phyloP scores from a whole-genome alignment of 306 rosid species.

The Castanea sativa region DNA sequence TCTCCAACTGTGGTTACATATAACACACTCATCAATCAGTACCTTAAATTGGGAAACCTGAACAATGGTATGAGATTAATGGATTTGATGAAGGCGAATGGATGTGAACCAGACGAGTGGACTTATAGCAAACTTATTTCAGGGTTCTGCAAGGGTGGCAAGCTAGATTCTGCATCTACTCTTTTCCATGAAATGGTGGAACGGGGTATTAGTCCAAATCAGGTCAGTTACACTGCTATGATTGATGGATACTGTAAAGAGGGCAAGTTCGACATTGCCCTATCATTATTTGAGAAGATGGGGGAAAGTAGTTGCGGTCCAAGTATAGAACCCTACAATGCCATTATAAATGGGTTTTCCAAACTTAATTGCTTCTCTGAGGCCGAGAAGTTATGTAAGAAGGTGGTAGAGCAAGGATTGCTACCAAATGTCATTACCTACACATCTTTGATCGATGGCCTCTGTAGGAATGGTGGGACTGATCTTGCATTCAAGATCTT shows the following conservation, averaged over 20 bases:
- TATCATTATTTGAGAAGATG: conserved; percentile 33
- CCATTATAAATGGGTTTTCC: conserved; percentile 37
- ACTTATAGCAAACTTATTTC: conserved; percentile 36
- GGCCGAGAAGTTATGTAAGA: conserved; percentile 24
- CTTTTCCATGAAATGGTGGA: conserved; percentile 37
- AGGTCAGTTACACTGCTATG: conserved; percentile 36
- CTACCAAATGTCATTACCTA: conserved; percentile 41
- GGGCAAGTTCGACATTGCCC: conserved; percentile 31
- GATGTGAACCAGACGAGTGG: conserved; percentile 41
- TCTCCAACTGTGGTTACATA: conserved; percentile 34
- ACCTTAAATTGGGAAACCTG: conserved; percentile 21
- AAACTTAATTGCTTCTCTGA: conserved; percentile 26
- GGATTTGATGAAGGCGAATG: conserved; percentile 41
- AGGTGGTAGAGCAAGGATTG: conserved; percentile 33
- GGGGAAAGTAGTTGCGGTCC: conserved; percentile 32
- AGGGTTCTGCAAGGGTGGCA: conserved; percentile 30
- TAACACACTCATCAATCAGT: conserved; percentile 35
- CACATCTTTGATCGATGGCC: conserved; percentile 39
- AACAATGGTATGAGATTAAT: conserved; percentile 38
- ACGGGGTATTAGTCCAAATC: conserved; percentile 33
- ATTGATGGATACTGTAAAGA: conserved; percentile 35
- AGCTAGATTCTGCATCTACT: conserved; percentile 20
- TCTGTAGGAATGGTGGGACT: conserved; percentile 36
- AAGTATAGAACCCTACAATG: conserved; percentile 40
- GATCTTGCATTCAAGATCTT: conserved; percentile 36